Evolutionary conservation across 2,329 filamentous ascomycete species (phyloP).

Genomic region (Alternaria gansuensis): DNA sequence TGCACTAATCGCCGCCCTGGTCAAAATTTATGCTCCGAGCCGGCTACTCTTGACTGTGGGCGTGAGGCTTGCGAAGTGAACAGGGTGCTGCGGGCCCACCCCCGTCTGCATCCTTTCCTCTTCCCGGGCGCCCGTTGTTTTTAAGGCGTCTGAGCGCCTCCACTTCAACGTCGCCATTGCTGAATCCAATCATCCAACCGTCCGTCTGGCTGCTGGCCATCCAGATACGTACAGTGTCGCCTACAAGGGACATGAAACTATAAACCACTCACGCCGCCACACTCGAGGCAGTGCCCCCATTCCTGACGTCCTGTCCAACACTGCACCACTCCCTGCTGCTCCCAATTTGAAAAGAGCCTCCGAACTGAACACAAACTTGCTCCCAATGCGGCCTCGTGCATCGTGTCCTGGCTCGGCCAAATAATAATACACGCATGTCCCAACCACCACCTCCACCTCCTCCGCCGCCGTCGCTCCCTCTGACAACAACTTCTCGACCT

Average conservation of each 20-base stretch:
- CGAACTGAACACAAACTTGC: slow-evolving; percentile 48
- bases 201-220: slow-evolving; percentile 52
- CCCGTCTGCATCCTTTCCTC: slow-evolving; percentile 42
- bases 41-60: slow-evolving; percentile 38
- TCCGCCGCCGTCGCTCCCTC: slow-evolving; percentile 55
- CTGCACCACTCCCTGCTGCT: slow-evolving; percentile 51
- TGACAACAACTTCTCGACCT: slow-evolving; percentile 47
- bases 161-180: slow-evolving; percentile 49
- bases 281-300: slow-evolving; percentile 51
- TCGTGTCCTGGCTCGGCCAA: slow-evolving; percentile 52
- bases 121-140: slow-evolving; percentile 43
- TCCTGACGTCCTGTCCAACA: slow-evolving; percentile 53
- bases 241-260: slow-evolving; percentile 47
- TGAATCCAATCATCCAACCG: slow-evolving; percentile 45
- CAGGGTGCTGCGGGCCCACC: slow-evolving; percentile 39
- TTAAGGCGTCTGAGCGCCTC: slow-evolving; percentile 48
- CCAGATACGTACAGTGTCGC: slow-evolving; percentile 50
- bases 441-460: slow-evolving; percentile 51
- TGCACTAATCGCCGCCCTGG: slow-evolving; percentile 35
- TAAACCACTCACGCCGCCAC: slow-evolving; percentile 53
- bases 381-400: slow-evolving; percentile 55
- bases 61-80: slow-evolving; percentile 48
- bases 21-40: slow-evolving; percentile 42
- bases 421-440: slow-evolving; percentile 57
- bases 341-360: slow-evolving; percentile 48